A percentile compares a stretch with the other conserved stretches of the same genome.
Conservation (phyloP, 306 rosid genomes). For the Prosopis cineraria region DNA sequence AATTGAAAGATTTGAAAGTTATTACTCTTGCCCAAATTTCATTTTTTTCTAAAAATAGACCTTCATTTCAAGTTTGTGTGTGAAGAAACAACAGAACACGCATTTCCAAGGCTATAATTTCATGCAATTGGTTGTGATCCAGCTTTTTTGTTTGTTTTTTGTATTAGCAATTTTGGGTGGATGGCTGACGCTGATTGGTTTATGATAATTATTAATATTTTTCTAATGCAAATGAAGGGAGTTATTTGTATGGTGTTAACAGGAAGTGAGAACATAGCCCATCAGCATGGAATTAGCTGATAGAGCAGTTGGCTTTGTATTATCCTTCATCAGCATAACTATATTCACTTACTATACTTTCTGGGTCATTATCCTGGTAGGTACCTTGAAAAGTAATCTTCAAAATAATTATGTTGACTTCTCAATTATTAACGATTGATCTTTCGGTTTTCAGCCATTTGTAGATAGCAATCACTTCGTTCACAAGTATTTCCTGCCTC, state of each 20-base stretch:
- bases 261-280: constrained; percentile 46
- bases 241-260: constrained; percentile 33
- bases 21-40: neutral
- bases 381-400: constrained; percentile 35
- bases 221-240: neutral
- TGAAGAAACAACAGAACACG: neutral
- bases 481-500: constrained; percentile 83
- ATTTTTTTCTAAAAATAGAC: neutral
- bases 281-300: constrained; percentile 80
- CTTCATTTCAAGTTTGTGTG: neutral
- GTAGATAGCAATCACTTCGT: constrained; percentile 86
- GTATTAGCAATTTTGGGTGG: constrained; percentile 7
- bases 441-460: constrained; percentile 79
- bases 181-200: constrained; percentile 7
- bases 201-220: constrained; percentile 12
- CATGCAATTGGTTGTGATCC: neutral
- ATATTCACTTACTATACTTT: constrained; percentile 89
- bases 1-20: neutral
- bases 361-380: constrained; percentile 93
- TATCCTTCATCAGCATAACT: constrained; percentile 72
- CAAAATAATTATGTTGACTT: neutral
- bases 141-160: neutral
- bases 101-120: constrained; percentile 19
- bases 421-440: constrained; percentile 13
- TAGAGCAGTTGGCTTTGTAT: constrained; percentile 78